Evolutionary conservation across 495 filamentous ascomycete species (phyloP).

Genomic region (Lasiosphaeria miniovina): DNA sequence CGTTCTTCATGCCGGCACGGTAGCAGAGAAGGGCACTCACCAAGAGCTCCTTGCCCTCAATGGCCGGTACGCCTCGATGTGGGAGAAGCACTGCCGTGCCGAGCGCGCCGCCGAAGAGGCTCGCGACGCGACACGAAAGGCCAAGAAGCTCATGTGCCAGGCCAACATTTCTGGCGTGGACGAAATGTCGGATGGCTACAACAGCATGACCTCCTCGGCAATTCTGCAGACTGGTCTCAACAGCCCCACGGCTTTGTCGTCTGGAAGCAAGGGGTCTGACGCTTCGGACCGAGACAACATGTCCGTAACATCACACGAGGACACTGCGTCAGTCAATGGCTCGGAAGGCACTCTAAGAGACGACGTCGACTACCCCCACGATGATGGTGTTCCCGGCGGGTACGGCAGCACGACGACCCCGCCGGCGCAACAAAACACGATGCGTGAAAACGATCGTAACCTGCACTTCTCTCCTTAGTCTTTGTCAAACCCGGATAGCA

Average conservation of each 20-base stretch:
- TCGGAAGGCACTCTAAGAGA: constrained; percentile 31
- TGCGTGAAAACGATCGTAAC: not conserved
- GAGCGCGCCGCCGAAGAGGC: constrained; percentile 79
- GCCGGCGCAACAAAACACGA: not conserved
- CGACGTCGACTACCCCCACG: constrained; percentile 15
- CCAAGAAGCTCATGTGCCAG: constrained; percentile 50
- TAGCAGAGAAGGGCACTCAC: constrained; percentile 84
- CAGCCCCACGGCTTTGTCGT: constrained; percentile 13
- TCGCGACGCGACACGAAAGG: constrained; percentile 52
- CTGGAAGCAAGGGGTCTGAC: constrained; percentile 12
- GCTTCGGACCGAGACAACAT: constrained; percentile 14
- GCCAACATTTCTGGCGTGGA: constrained; percentile 36
- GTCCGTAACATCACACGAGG: constrained; percentile 20
- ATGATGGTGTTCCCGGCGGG: constrained; percentile 7
- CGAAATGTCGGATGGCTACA: constrained; percentile 29
- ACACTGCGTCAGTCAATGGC: constrained; percentile 16
- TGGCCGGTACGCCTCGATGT: constrained; percentile 88
- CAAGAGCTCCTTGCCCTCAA: constrained; percentile 73
- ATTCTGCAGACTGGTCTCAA: constrained; percentile 25
- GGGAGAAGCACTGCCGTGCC: constrained; percentile 89
- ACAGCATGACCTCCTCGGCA: constrained; percentile 33
- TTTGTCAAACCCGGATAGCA: no score
- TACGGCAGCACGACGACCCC: constrained; percentile 7
- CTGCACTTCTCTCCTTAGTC: not conserved
- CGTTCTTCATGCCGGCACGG: constrained; percentile 80